Base-by-base conservation (phyloP, 345 rosid species). In the Eucalyptus cloeziana region DNA sequence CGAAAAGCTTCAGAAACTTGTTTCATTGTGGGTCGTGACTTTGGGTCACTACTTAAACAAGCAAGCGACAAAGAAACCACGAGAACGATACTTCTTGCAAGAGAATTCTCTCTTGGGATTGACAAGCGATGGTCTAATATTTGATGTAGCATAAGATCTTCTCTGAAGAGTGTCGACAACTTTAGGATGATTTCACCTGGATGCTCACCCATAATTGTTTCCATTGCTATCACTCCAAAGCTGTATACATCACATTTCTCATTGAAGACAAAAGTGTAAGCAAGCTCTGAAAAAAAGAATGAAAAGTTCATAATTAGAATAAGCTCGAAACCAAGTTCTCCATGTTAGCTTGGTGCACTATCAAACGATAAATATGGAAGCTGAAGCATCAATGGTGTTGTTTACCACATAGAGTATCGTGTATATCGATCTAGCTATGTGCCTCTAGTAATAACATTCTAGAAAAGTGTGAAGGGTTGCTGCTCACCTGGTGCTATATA, bases 141-240 rank as follows among this genome's bases (percentile, higher is more conserved):
- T 85, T 40, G 12, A 27, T 27, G 30, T 21, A 49, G 56, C 52
- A 64, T 7, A 22, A 90, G 19, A 27, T 67, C 40, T n/a, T 87
- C 60, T 27, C 47, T 13, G 6, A 33, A 10, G 21, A 12, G 5
- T 21, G 90, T 40, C 19, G 7, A 49, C 25, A 89, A 14, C 47
- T 56, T 31, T 13, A 31, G n/a, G 19, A 92, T 86, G 11, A 89
- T 90, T 30, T 91, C 90, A 1, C 88, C 86, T 5, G 90, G 89
- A 87, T 91, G 92, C 25, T 80, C 50, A 13, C 92, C 91, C 91
- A 91, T 87, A 4, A 91, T 27, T 21, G 81, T 62, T 79, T 92
- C 93, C 40, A 86, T 24, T 33, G 80, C 80, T 69, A 33, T 21
- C 80, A 69, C 80, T 14, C 80, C 80, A 17, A 69, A 33, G 4